Base-by-base conservation (phyloP, 2,329 filamentous ascomycete genomes). In the Epichloe sibirici region DNA sequence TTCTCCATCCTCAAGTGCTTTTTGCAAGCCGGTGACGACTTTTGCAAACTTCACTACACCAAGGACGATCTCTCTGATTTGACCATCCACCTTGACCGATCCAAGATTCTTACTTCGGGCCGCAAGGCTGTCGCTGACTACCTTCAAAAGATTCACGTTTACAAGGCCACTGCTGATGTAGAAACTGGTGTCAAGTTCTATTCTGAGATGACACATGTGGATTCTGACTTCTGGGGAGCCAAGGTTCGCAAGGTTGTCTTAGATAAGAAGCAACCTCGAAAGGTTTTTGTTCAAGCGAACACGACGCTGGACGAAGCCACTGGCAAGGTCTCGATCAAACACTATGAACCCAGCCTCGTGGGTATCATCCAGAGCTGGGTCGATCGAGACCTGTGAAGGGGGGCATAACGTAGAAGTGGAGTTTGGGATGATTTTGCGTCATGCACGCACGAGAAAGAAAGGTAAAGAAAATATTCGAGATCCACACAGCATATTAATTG, bases 251-350 rank as follows among this genome's bases (percentile, higher is more conserved):
- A 86, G 46, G 78, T 87, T 55, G 86, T 91, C 25, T 69, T 91
- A 43, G 74, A 77, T 61, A 86, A 88, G 69, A 88, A 88, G 72
- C 85, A 87, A 69, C 86, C 87, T n/a, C 74, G 86, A 55, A 90
- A 90, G 74, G 85, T 96, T 45, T 96, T 95, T 71, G 89, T 96
- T 51, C 90, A 96, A 73, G 89, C 88, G 55, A 97, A 95, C 68
- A 96, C 91, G 0, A 77, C 83, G 53, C 64, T 93, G 42, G 81
- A 85, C 56, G 77, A 81, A 65, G 71, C 77, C 12, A 80, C 77
- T 0, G 88, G 86, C 53, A 79, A 83, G 65, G 87, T 94, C 34
- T 77, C 75, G 13, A 69, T 95, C 68, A 87, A 84, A 71, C 89
- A 96, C 71, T 96, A 96, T 69, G 88, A 94, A 59, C 78, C 90